Base-by-base conservation (phyloP, 768 basidiomycete species). In the Amanita muscaria region DNA sequence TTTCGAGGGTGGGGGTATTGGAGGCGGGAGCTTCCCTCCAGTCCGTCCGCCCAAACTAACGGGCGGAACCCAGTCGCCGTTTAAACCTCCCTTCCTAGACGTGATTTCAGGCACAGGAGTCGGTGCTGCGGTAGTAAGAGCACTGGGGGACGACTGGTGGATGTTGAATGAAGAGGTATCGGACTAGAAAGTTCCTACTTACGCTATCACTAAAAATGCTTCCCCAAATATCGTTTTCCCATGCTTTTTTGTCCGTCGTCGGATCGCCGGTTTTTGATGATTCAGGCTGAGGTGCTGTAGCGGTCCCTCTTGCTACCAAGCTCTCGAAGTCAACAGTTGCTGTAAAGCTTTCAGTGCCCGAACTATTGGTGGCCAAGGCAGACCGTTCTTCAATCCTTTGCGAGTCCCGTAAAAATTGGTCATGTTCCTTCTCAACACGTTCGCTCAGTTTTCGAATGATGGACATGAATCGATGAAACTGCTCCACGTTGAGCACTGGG, bases 391-490 rank as follows among this genome's bases (percentile, higher is more conserved):
- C 92, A 16, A 93, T 69, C 23, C 93, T 75, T 52, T 92, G 90
- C 1, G 91, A 86, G 59, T 98, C 96, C 30, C 89, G 81, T 7
- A 99, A 70, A 60, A 92, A 94, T 55, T 91, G 87, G 47, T 83
- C 70, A 52, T 98, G 96, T 59, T 98, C 96, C 53, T 76, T 76
- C 64, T 97, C 90, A 8, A 99, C 93, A 6, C 94, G 80, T 21
- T 87, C 80, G 14, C 88, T 79, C 3, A 83, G 69, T 60, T 78
- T 83, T 46, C 70, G 75, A 24, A 89, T 88, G 31, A 86, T 84
- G 7, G 63, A 62, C 90, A 98, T 98, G 63, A 98, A 98, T 5
- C 85, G 79, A 51, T 83, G 78, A 59, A 97, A 99, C 64, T 99
- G 96, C 23, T 78, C 74, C 11, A 89, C 68, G 52, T 74, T 89